Percentiles rank a stretch among this genome's conserved stretches.
These are phyloP conservation scores for Globisporangium solare DNA, from an alignment of 352 stramenopile genomes.

Conservation along the genomic window DNA sequence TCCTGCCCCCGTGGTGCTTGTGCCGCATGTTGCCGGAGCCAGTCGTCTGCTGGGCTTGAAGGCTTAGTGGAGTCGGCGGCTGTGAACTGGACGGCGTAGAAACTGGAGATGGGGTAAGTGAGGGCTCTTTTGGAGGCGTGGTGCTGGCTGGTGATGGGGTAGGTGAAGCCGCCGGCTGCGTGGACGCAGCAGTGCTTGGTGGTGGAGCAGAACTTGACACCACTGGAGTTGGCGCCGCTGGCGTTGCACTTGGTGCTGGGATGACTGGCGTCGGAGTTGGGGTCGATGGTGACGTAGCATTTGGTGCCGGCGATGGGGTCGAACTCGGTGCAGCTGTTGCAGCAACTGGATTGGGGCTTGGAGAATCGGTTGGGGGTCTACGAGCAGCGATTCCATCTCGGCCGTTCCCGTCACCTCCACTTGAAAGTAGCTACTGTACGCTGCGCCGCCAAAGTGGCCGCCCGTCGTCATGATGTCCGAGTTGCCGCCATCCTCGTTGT, in stretches of 20 bases:
- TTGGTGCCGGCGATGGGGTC: no score
- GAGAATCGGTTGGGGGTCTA: no score
- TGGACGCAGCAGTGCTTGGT: neutral
- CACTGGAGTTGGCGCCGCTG: neutral
- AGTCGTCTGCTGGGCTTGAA: no score
- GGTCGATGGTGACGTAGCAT: neutral
- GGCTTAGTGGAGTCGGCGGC: no score
- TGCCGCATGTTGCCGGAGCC: no score
- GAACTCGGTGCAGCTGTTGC: no score
- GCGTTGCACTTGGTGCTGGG: conserved; percentile 1
- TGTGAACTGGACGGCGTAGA: neutral
- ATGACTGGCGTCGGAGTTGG: neutral
- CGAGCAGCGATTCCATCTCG: neutral
- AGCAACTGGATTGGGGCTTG: no score
- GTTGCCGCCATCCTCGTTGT: conserved; percentile 41
- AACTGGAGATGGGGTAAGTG: neutral
- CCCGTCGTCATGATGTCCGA: conserved; percentile 35
- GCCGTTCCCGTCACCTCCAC: conserved; percentile 32
- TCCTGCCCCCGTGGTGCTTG: no score
- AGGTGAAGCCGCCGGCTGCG: neutral
- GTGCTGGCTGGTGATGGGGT: neutral
- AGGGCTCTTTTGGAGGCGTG: no score
- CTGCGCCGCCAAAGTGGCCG: conserved; percentile 43
- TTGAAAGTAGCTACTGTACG: conserved; percentile 62
- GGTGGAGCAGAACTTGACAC: no score